These are phyloP conservation scores for Marasmius sp. DNA, from an alignment of 1,284 basidiomycete genomes.

Conservation along the genomic window DNA sequence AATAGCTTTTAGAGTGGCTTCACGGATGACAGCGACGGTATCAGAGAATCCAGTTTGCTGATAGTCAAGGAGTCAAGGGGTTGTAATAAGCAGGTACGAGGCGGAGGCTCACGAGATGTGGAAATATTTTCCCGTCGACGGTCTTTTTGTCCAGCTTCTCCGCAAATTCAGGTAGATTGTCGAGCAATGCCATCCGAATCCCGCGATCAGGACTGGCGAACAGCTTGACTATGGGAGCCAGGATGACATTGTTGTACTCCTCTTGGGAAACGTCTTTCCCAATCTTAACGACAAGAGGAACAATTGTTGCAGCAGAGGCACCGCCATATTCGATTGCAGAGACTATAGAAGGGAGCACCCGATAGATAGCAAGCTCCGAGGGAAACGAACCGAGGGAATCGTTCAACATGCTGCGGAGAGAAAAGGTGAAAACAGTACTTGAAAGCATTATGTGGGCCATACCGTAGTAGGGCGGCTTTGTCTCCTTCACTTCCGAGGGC, in stretches of 20 bases:
- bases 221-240: constrained; percentile 81
- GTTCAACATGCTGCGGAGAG: constrained; percentile 61
- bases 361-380: constrained; percentile 82
- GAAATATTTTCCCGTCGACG: constrained; percentile 90
- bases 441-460: not conserved
- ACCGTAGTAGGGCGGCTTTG: constrained; percentile 75
- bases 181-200: constrained; percentile 90
- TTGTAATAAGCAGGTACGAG: not conserved
- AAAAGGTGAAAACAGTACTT: not conserved
- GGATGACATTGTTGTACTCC: constrained; percentile 71
- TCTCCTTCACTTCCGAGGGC: constrained; percentile 83
- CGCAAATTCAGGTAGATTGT: constrained; percentile 81
- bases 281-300: constrained; percentile 82
- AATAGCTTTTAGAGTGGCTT: constrained; percentile 91
- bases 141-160: constrained; percentile 86
- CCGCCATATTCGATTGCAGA: constrained; percentile 86
- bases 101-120: constrained; percentile 68
- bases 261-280: constrained; percentile 72
- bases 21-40: constrained; percentile 90
- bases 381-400: constrained; percentile 83
- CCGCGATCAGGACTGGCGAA: constrained; percentile 90
- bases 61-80: not conserved
- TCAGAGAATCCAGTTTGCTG: constrained; percentile 95
- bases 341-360: constrained; percentile 85
- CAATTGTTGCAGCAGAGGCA: constrained; percentile 74